Base-by-base conservation (phyloP, 306 rosid species). In the Ziziphus jujuba region DNA sequence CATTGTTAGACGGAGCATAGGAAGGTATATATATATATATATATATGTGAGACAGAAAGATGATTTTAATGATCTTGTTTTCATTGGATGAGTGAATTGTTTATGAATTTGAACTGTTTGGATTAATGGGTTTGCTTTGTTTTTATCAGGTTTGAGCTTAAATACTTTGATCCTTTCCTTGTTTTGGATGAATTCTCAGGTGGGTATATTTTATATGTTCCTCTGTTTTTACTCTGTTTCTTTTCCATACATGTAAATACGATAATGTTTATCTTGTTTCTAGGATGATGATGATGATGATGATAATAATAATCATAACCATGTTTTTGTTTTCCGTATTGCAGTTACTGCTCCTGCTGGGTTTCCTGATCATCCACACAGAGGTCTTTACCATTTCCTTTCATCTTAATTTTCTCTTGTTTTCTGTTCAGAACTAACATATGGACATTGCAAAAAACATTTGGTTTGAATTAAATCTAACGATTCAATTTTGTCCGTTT, bases 271-370 rank as follows among this genome's bases (percentile, higher is more conserved):
- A n/a, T 56, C 20, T 56, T 38, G 61, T 34, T 55, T 55, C 59
- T 76, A 36, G 76, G 16, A 65, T 52, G 19, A 21, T 48, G 5
- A 25, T 24, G 24, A 19, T 19, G 3, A 11, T 1, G 33, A 9
- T 11, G 51, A 71, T 69, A 35, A n/a, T n/a, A n/a, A n/a, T n/a
- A n/a, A n/a, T n/a, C n/a, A n/a, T n/a, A n/a, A n/a, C n/a, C n/a
- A n/a, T n/a, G n/a, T 60, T 61, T 20, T 60, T 13, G 75, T 11
- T 57, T 57, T 50, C 7, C 56, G 58, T 76, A 23, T 72, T 79
- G 75, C 90, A 93, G 97, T 88, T 25, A 65, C 96, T 59, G 90
- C 96, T 80, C 99, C 99, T 38, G 95, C 97, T 83, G 99, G 99
- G 10, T 93, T 93, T 67, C 99, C 90, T 33, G 99, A 93, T 82